Conservation (phyloP, 768 basidiomycete genomes). For the Rhizopogon vesiculosus region DNA sequence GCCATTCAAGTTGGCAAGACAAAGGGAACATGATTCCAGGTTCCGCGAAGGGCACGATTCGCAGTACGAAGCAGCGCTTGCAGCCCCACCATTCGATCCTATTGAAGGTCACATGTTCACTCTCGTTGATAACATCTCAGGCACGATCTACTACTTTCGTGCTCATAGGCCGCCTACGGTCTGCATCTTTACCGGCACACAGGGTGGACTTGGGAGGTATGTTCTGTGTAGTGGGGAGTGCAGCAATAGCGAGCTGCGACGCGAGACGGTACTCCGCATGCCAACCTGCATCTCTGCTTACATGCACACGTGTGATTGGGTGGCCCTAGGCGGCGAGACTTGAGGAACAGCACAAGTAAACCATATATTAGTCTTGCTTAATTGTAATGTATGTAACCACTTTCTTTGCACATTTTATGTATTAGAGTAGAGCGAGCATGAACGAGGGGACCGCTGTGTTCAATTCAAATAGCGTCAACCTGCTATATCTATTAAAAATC, state of each 20-base stretch:
- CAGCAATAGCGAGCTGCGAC: slow-evolving; percentile 15
- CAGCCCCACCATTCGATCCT: not conserved
- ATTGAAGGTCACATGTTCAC: slow-evolving; percentile 10
- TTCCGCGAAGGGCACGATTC: slow-evolving; percentile 14
- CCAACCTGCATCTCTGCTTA: slow-evolving; percentile 11
- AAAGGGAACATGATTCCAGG: not conserved
- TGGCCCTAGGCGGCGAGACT: slow-evolving; percentile 7
- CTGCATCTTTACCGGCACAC: slow-evolving; percentile 15
- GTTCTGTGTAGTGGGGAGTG: slow-evolving; percentile 18
- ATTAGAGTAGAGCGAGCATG: too few species aligned
- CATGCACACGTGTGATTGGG: slow-evolving; percentile 20
- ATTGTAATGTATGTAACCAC: too few species aligned
- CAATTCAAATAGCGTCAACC: too few species aligned
- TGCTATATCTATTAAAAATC: too few species aligned
- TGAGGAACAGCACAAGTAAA: too few species aligned
- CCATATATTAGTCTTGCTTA: too few species aligned
- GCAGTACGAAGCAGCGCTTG: slow-evolving; percentile 4
- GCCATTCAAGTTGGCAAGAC: not conserved
- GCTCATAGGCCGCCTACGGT: slow-evolving; percentile 18
- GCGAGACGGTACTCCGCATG: slow-evolving; percentile 21
- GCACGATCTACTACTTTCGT: slow-evolving; percentile 20
- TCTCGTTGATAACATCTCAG: slow-evolving; percentile 18
- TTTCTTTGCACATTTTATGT: too few species aligned
- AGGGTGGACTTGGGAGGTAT: slow-evolving; percentile 17
- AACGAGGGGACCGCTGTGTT: too few species aligned